A percentile compares a stretch with the other conserved stretches of the same genome.
These are phyloP conservation scores for Phialophora expanda DNA, from an alignment of 2,329 filamentous ascomycete genomes.

Conservation along the genomic window DNA sequence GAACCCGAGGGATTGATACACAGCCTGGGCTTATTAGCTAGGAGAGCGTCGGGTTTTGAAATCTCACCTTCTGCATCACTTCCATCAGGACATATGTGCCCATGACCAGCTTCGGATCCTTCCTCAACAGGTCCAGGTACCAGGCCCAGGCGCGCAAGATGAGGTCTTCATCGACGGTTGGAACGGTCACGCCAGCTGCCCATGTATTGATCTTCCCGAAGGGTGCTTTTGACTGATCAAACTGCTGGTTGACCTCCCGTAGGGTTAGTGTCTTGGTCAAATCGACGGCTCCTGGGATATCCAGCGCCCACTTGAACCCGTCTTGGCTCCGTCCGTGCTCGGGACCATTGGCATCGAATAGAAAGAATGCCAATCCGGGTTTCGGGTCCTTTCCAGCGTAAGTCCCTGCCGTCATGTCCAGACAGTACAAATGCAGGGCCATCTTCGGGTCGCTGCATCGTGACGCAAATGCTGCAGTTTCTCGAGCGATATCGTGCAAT, in stretches of 20 bases:
- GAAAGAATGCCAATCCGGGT: conserved; percentile 29
- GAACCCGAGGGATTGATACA: conserved; percentile 25
- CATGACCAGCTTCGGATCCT: conserved; percentile 20
- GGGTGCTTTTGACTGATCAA: conserved; percentile 18
- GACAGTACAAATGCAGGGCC: conserved; percentile 29
- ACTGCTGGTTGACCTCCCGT: conserved; percentile 22
- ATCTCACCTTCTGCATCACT: conserved; percentile 28
- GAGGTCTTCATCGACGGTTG: conserved; percentile 16
- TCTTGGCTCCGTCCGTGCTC: conserved; percentile 25
- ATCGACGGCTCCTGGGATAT: conserved; percentile 32
- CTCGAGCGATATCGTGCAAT: conserved; percentile 26
- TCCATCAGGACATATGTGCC: conserved; percentile 27
- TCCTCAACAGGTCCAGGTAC: conserved; percentile 21
- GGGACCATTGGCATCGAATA: conserved; percentile 26
- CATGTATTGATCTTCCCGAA: conserved; percentile 26
- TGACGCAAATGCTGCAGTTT: conserved; percentile 23
- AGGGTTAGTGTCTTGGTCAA: conserved; percentile 24
- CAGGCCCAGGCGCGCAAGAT: conserved; percentile 25
- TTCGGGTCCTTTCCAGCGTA: conserved; percentile 25
- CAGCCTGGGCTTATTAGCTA: conserved; percentile 7
- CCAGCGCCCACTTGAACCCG: conserved; percentile 34
- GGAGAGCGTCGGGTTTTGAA: neutral
- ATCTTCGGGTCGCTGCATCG: conserved; percentile 25
- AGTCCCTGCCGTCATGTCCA: conserved; percentile 24
- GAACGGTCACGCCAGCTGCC: conserved; percentile 23